Conservation (phyloP, 176 grass and related monocot genomes). For the Oryza meridionalis region DNA sequence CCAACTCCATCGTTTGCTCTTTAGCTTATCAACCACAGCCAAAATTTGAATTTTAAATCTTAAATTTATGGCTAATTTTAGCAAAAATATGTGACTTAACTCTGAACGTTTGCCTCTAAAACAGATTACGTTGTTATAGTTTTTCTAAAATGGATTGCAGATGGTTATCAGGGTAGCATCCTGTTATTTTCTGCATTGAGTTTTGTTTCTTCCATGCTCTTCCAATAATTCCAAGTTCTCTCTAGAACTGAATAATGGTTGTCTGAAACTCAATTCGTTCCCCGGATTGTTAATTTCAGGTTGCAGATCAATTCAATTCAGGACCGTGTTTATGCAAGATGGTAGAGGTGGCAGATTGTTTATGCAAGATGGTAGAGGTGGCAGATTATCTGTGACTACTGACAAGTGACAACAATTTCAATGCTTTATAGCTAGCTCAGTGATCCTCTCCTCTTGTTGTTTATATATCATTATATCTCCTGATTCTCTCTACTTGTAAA, state of each 20-base stretch:
- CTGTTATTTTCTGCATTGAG: background rate
- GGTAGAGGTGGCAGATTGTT: background rate
- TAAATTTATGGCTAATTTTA: too few species aligned
- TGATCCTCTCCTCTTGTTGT: background rate
- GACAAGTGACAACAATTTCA: too few species aligned
- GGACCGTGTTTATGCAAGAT: slow-evolving; percentile 1
- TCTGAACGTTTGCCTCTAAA: background rate
- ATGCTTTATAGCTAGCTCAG: background rate
- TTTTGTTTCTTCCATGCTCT: background rate
- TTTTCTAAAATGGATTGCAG: background rate
- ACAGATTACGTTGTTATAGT: background rate
- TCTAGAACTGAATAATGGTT: background rate
- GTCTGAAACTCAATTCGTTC: background rate
- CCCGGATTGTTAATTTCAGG: slow-evolving; percentile 24
- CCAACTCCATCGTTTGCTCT: too few species aligned
- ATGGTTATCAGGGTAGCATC: background rate
- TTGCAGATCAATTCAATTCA: background rate
- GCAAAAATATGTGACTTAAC: too few species aligned
- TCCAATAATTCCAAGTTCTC: background rate
- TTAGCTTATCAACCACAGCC: too few species aligned
- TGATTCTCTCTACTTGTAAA: background rate
- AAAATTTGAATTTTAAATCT: too few species aligned
- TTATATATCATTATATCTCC: background rate
- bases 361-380: background rate
- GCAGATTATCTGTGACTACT: background rate